A percentile compares a stretch with the other conserved stretches of the same genome.
Evolutionary conservation across 345 rosid genomes (phyloP).

Genomic region (Excoecaria agallocha): DNA sequence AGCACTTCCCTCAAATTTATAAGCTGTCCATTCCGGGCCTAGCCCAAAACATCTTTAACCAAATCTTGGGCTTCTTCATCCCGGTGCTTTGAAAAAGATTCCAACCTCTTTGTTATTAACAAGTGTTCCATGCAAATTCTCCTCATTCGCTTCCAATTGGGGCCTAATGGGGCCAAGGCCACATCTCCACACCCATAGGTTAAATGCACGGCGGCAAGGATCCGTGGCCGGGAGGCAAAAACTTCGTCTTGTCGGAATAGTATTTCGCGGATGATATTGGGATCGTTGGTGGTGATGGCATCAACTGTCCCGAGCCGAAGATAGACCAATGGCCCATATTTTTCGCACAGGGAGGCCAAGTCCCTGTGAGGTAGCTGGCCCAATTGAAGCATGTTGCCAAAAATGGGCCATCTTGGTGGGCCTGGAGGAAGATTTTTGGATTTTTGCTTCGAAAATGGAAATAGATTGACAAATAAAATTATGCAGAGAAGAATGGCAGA

Average conservation of each 20-base stretch:
- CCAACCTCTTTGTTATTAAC: conserved; percentile 47
- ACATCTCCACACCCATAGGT: conserved; percentile 77
- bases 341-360: conserved; percentile 56
- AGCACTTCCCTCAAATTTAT: conserved; percentile 69
- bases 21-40: conserved; percentile 30
- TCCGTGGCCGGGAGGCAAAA: conserved; percentile 79
- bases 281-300: conserved; percentile 82
- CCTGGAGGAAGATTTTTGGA: conserved; percentile 67
- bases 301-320: conserved; percentile 68
- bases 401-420: conserved; percentile 68
- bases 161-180: conserved; percentile 77
- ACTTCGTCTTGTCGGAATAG: conserved; percentile 72
- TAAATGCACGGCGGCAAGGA: conserved; percentile 71
- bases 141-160: conserved; percentile 66
- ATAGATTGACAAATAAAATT: conserved; percentile 22
- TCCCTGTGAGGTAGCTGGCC: conserved; percentile 74
- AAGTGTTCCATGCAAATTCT: conserved; percentile 71
- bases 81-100: conserved; percentile 45
- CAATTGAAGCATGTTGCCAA: conserved; percentile 84
- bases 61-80: conserved; percentile 51
- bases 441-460: conserved; percentile 22
- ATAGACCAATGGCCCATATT: conserved; percentile 76
- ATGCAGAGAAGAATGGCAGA: conserved; percentile 17
- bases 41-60: conserved; percentile 37
- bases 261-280: conserved; percentile 60